Conservation (phyloP, 768 basidiomycete species). For the Kwoniella mangroviensis region DNA sequence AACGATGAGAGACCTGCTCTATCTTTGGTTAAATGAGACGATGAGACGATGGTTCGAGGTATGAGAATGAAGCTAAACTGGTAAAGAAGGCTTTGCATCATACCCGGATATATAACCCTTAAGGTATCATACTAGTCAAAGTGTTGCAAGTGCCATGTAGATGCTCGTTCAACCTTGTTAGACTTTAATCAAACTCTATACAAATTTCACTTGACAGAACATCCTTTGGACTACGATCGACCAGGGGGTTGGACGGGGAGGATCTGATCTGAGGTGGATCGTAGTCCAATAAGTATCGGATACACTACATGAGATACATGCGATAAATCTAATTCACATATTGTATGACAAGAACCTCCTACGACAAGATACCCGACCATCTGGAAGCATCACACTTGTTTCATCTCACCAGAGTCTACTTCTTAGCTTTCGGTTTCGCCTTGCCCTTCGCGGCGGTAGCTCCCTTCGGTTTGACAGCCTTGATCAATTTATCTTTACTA, state of each 20-base stretch:
- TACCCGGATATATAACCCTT: too few species aligned
- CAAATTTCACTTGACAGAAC: neutral
- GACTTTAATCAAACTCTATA: neutral
- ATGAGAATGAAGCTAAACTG: neutral
- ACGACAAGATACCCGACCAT: neutral
- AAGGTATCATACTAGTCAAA: too few species aligned
- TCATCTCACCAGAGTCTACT: neutral
- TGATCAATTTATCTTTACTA: conserved; percentile 67
- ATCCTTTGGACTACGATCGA: neutral
- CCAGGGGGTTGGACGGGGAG: neutral
- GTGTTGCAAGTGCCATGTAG: neutral
- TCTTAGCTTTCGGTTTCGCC: conserved; percentile 29
- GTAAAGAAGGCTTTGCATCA: too few species aligned
- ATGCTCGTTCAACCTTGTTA: conserved; percentile 1
- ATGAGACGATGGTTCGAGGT: too few species aligned
- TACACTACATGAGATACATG: neutral
- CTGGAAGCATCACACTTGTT: neutral
- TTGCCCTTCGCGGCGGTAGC: conserved; percentile 54
- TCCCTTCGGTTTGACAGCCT: conserved; percentile 59
- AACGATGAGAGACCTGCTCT: conserved; percentile 3
- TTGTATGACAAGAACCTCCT: neutral
- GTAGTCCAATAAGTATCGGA: too few species aligned
- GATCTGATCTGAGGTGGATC: neutral
- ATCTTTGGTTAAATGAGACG: neutral
- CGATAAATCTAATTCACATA: neutral